Evolutionary conservation across 169 alveolate species (phyloP).

Genomic region (Plasmodium ovale): DNA sequence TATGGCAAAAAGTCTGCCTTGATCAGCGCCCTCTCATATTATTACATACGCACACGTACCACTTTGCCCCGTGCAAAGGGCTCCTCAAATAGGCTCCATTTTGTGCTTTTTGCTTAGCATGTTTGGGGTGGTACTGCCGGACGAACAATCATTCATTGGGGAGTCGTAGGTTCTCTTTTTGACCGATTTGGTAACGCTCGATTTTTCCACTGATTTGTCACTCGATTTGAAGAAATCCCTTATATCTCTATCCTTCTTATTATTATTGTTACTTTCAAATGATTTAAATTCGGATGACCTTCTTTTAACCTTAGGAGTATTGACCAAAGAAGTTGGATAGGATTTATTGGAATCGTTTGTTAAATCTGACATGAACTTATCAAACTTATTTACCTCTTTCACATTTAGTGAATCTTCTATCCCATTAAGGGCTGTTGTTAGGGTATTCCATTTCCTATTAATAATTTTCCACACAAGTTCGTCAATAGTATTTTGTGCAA

Average conservation of each 20-base stretch:
- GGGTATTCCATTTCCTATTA: slow-evolving; percentile 86
- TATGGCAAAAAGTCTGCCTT: too few species aligned
- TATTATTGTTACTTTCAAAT: background rate
- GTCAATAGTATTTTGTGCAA: slow-evolving; percentile 89
- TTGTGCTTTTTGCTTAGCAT: slow-evolving; percentile 17
- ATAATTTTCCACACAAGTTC: slow-evolving; percentile 87
- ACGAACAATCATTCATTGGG: slow-evolving; percentile 20
- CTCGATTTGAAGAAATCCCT: slow-evolving; percentile 37
- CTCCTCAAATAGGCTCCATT: slow-evolving; percentile 14
- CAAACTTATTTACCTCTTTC: slow-evolving; percentile 64
- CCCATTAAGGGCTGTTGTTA: slow-evolving; percentile 87
- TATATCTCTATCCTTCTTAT: slow-evolving; percentile 34
- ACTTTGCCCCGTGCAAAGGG: too few species aligned
- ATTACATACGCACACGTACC: background rate
- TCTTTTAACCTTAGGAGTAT: slow-evolving; percentile 38
- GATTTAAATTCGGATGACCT: slow-evolving; percentile 41
- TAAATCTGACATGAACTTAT: slow-evolving; percentile 56
- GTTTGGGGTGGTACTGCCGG: slow-evolving; percentile 3
- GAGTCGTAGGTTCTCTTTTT: slow-evolving; percentile 31
- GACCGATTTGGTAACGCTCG: background rate
- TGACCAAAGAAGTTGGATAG: slow-evolving; percentile 57
- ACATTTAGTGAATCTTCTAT: slow-evolving; percentile 74
- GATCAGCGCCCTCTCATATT: too few species aligned
- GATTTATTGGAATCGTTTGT: slow-evolving; percentile 66
- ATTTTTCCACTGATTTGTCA: slow-evolving; percentile 43